Base-by-base conservation (phyloP, 768 basidiomycete species). In the Tylopilus cervinicoccineus region DNA sequence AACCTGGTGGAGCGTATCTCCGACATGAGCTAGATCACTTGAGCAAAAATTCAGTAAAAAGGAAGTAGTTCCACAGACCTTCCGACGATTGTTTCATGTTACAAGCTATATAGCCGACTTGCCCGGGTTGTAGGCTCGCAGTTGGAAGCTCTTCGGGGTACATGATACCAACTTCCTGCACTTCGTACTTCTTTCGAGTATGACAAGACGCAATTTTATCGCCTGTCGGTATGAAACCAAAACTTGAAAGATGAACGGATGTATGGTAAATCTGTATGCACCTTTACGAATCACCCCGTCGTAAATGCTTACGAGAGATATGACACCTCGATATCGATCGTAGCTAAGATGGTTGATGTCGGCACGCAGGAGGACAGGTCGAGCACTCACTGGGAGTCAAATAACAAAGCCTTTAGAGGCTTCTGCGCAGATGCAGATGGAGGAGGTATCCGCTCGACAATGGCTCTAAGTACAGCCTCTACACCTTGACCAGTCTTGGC, bases 1-100 rank as follows among this genome's bases (percentile, higher is more conserved):
- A 10, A 81, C 76, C 13, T 77, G 83, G 67, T 92, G 79, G 43
- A 98, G 74, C 1, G 96, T 99, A 61, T 99, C 96, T 36, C 96
- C 96, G 53, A 98, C 85, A 61, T 88, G 85, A 20, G 94, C 93
- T 96, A 58, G 42, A 42, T 45, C 9, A 39, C 24, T 13, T 62
- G 27, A 52, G 36, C 12, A 12, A 26, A 11, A 33, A 31, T n/a
- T 32, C 26, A 14, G n/a, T 9, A 12, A 24, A 43, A 33, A 19
- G 11, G 26, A 27, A 6, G 10, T 2, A 24, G 13, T 12, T 29
- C 13, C 29, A 43, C 62, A 36, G 47, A 93, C 93, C 93, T 75
- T 98, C 93, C 13, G 88, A 81, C 10, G 89, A 88, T 57, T 96
- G 88, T 66, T 97, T 99, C 95, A 99, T 98, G 62, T 93, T 95